Evolutionary conservation across 176 grass and related monocot species (phyloP).

Genomic region (Oryza australiensis): DNA sequence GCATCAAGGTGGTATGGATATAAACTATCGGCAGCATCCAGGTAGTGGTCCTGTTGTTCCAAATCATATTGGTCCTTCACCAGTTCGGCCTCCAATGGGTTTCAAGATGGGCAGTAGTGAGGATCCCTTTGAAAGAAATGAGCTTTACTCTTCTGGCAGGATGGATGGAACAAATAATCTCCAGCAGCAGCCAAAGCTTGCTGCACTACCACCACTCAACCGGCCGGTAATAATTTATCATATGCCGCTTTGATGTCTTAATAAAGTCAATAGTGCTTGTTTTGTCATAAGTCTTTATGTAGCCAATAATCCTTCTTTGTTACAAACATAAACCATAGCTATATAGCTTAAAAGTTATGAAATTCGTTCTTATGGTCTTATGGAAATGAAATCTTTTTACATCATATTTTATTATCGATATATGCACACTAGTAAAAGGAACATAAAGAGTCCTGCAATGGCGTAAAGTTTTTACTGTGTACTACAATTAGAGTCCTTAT

Average conservation of each 20-base stretch:
- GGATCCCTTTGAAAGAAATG: slow-evolving; percentile 58
- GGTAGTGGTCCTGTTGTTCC: slow-evolving; percentile 34
- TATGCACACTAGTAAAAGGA: slow-evolving; percentile 7
- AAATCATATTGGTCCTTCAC: slow-evolving; percentile 51
- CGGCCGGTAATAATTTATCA: slow-evolving; percentile 45
- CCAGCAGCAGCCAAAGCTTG: slow-evolving; percentile 72
- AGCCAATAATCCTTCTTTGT: neutral
- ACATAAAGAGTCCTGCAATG: neutral
- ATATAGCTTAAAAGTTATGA: neutral
- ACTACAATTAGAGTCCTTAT: slow-evolving; percentile 13
- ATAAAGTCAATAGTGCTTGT: neutral
- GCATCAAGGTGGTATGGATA: slow-evolving; percentile 41
- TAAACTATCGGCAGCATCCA: slow-evolving; percentile 52
- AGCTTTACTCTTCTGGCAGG: slow-evolving; percentile 49
- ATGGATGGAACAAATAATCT: slow-evolving; percentile 59
- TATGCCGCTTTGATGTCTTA: slow-evolving; percentile 13
- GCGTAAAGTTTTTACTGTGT: neutral
- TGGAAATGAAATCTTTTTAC: neutral
- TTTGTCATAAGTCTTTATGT: neutral
- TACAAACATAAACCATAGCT: neutral
- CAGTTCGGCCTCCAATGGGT: slow-evolving; percentile 54
- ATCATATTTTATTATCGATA: slow-evolving; percentile 17
- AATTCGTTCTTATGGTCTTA: neutral
- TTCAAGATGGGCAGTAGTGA: slow-evolving; percentile 55
- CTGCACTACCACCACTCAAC: slow-evolving; percentile 59